These are phyloP conservation scores for Phylloporus sp. DNA, from an alignment of 1,284 basidiomycete genomes.

Conservation along the genomic window DNA sequence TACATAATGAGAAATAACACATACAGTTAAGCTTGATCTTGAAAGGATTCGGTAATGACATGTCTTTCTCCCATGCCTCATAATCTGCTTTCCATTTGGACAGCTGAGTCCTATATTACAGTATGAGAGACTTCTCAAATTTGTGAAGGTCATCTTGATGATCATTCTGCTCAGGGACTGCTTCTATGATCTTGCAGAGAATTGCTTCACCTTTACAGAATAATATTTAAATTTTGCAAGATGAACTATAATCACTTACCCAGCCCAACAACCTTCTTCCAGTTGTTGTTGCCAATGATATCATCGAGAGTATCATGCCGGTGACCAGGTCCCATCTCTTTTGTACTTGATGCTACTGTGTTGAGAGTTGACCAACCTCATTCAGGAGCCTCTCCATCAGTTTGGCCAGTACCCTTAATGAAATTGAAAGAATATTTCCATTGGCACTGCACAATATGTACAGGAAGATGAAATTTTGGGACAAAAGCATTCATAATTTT, in stretches of 20 bases:
- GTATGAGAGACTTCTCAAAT: neutral
- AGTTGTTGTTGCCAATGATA: slow-evolving; percentile 11
- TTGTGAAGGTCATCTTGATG: neutral
- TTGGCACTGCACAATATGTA: slow-evolving; percentile 22
- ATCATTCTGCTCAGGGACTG: neutral
- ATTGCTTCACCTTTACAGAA: no score
- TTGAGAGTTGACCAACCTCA: slow-evolving; percentile 15
- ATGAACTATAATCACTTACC: no score
- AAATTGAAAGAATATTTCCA: slow-evolving; percentile 15
- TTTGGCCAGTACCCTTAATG: neutral
- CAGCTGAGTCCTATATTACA: neutral
- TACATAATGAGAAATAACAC: no score
- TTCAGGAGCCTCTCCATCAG: slow-evolving; percentile 18
- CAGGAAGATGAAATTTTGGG: slow-evolving; percentile 20
- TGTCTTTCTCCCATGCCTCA: slow-evolving; percentile 4
- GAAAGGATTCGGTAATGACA: neutral
- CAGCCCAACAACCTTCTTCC: slow-evolving; percentile 6
- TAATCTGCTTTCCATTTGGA: neutral
- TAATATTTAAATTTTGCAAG: no score
- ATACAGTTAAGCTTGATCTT: neutral
- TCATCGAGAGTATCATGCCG: slow-evolving; percentile 10
- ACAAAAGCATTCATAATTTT: slow-evolving; percentile 12
- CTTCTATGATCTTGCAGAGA: slow-evolving; percentile 18
- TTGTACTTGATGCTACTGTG: slow-evolving; percentile 14
- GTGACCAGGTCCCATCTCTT: slow-evolving; percentile 22